phyloP scores from a whole-genome alignment of 768 basidiomycete species.

The Tulasnella sp. region DNA sequence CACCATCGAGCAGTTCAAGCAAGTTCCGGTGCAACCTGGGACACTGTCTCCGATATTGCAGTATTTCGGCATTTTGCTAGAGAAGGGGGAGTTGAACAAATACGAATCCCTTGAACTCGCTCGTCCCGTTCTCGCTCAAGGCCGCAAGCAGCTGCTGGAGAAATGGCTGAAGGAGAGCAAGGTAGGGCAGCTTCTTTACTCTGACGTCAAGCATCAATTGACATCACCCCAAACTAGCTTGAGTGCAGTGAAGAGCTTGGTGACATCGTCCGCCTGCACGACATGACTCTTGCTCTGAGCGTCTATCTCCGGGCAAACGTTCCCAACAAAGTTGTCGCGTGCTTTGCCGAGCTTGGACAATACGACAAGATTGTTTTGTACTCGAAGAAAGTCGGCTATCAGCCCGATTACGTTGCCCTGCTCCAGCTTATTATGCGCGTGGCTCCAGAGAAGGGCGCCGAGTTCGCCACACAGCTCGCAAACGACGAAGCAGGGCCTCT shows the following conservation, averaged over 20 bases:
- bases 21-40: slow-evolving; percentile 80
- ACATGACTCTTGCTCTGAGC: slow-evolving; percentile 94
- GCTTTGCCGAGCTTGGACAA: slow-evolving; percentile 98
- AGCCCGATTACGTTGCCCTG: slow-evolving; percentile 82
- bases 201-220: neutral
- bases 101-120: slow-evolving; percentile 92
- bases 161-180: slow-evolving; percentile 99
- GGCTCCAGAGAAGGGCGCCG: slow-evolving; percentile 94
- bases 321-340: slow-evolving; percentile 97
- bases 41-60: slow-evolving; percentile 92
- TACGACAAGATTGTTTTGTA: slow-evolving; percentile 97
- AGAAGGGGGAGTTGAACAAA: slow-evolving; percentile 97
- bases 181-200: slow-evolving; percentile 32
- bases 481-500: slow-evolving; percentile 90
- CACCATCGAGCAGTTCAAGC: slow-evolving; percentile 96
- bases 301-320: slow-evolving; percentile 97
- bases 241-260: slow-evolving; percentile 98
- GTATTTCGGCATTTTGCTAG: slow-evolving; percentile 96
- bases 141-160: slow-evolving; percentile 91
- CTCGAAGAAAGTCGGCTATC: slow-evolving; percentile 92
- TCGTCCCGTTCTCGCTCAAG: slow-evolving; percentile 89
- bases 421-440: slow-evolving; percentile 94
- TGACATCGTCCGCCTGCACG: slow-evolving; percentile 86
- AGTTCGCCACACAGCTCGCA: slow-evolving; percentile 89
- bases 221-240: slow-evolving; percentile 39